These are phyloP conservation scores for Botrytis fabae DNA, from an alignment of 2,329 filamentous ascomycete species.

Conservation along the genomic window DNA sequence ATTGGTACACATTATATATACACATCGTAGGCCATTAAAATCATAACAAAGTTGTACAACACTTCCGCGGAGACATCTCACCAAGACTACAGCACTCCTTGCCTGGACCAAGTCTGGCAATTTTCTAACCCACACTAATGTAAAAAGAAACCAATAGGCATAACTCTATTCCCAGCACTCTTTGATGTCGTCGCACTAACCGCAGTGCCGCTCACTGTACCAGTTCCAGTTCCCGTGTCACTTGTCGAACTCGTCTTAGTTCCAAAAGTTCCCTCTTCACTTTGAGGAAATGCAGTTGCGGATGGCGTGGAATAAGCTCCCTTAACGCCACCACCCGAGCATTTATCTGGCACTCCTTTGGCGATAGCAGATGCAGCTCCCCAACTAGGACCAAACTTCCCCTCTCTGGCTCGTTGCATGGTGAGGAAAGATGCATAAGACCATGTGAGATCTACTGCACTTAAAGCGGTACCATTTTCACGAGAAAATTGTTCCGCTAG, in stretches of 20 bases:
- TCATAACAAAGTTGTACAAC: background rate
- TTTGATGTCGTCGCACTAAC: background rate
- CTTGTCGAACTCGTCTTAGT: background rate
- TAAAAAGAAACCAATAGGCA: background rate
- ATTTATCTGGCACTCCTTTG: constrained; percentile 7
- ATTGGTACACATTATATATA: background rate
- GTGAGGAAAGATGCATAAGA: constrained; percentile 70
- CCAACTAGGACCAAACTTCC: constrained; percentile 57
- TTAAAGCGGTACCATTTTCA: constrained; percentile 53
- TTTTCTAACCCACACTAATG: background rate
- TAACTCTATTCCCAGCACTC: constrained; percentile 15
- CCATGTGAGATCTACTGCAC: constrained; percentile 69
- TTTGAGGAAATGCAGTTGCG: background rate
- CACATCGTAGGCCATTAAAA: background rate
- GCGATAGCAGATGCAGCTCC: constrained; percentile 46
- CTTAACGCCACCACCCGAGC: background rate
- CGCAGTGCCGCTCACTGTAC: constrained; percentile 2
- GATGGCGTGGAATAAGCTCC: constrained; percentile 3
- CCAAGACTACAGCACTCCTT: background rate
- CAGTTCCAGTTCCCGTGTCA: background rate
- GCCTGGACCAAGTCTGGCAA: background rate
- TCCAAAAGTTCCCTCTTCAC: constrained; percentile 17
- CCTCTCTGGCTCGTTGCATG: constrained; percentile 55
- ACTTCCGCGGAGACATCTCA: background rate
- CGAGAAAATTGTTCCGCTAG: constrained; percentile 67